Conservation (phyloP, 78 protist genomes). For the Dictyostelium capitatum region DNA sequence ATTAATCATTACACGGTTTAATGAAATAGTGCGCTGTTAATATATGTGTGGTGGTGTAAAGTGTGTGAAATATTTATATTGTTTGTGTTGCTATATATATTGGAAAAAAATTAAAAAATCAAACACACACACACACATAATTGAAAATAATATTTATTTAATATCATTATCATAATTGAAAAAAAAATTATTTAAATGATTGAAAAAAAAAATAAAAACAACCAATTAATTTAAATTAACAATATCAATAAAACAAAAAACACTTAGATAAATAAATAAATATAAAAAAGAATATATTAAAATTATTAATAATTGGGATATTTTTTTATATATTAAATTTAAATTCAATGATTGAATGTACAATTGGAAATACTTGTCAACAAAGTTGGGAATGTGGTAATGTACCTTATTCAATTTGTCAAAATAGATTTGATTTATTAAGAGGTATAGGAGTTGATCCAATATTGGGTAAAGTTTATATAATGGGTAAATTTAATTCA, state of each 20-base stretch:
- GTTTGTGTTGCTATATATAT: too few relatives aligned
- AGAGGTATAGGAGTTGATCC: slow-evolving; percentile 2
- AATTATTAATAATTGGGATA: not conserved
- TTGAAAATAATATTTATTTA: too few relatives aligned
- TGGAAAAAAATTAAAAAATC: too few relatives aligned
- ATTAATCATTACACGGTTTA: too few relatives aligned
- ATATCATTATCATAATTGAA: too few relatives aligned
- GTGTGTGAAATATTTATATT: too few relatives aligned
- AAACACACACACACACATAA: too few relatives aligned
- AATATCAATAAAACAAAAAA: not conserved
- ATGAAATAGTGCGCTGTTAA: too few relatives aligned
- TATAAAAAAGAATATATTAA: not conserved
- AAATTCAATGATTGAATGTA: not conserved
- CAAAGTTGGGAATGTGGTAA: slow-evolving; percentile 36
- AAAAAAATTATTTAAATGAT: too few relatives aligned
- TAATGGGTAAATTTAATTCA: slow-evolving; percentile 27
- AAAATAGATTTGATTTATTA: not conserved
- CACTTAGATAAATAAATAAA: not conserved
- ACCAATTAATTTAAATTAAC: not conserved
- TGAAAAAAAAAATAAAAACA: not conserved
- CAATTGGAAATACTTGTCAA: not conserved
- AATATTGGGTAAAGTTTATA: not conserved
- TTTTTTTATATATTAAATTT: not conserved
- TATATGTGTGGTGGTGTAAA: too few relatives aligned
- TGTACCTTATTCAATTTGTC: slow-evolving; percentile 5